Evolutionary conservation across 2,329 filamentous ascomycete species (phyloP), one percentile per base, ranked within the genome.

Genomic region (Claviceps fusiformis): DNA sequence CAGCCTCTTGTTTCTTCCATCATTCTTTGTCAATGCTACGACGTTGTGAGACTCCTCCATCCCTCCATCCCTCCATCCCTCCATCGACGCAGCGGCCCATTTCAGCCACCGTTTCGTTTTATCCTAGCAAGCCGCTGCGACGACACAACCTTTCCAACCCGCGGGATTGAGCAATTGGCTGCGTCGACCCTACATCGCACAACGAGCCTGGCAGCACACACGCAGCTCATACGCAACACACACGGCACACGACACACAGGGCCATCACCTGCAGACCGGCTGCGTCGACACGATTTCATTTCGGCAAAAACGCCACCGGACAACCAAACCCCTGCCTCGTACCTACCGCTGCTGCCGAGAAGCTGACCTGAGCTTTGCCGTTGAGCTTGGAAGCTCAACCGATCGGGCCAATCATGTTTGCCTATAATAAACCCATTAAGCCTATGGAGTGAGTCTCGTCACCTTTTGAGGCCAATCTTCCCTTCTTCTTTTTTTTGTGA

Each of bases 381-480:
- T 53, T 53, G 52, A 53, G 44, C 52, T 39, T 46, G 51, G 29
- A 33, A 56, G 52, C 52, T 48, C 52, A 50, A 47, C 47, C 45
- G 50, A 55, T 44, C 29, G 39, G 47, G 51, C 50, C 45, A 61
- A 59, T 55, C 60, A 68, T 68, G 65, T 70, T 67, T 59, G 64
- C 63, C 45, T 69, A 68, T 61, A 67, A 70, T 54, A 70, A 70
- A 56, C 65, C 67, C 60, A 69, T 71, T 57, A 66, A 62, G 63
- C 62, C 64, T 60, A 65, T 71, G 67, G 67, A 70, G 69, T 71
- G 61, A 65, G 69, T 64, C 33, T 54, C 53, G 37, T 54, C 52
- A 35, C 29, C 31, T 46, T 29, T 10, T 5, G n/a, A 9, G 37
- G 50, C 19, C 17, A 9, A 10, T 29, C 9, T 17, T 29, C 10